Evolutionary conservation across 371 early-diverging fungal genomes (phyloP).

Genomic region (Mucor piriformis): DNA sequence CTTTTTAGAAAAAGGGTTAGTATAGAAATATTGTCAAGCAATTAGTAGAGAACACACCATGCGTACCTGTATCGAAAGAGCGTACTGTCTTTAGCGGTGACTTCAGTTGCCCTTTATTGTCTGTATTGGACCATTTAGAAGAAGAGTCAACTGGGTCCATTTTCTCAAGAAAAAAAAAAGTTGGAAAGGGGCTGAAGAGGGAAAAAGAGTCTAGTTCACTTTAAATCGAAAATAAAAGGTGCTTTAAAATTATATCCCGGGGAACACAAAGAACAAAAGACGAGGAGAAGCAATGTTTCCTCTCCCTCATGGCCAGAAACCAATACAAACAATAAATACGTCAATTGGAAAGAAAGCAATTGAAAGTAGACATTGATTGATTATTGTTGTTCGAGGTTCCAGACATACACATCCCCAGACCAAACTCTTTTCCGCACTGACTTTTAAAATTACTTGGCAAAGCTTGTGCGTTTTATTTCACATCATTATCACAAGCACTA

Average conservation of each 20-base stretch:
- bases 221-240: not conserved
- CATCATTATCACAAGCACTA: conserved; percentile 56
- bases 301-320: no score
- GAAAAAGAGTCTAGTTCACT: not conserved
- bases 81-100: conserved; percentile 9
- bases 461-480: conserved; percentile 22
- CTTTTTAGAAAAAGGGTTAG: conserved; percentile 1
- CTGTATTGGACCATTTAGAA: not conserved
- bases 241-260: not conserved
- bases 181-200: not conserved
- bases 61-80: conserved; percentile 25
- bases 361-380: no score
- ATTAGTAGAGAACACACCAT: not conserved
- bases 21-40: not conserved
- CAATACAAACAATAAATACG: no score
- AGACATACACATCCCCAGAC: no score
- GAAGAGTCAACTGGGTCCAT: not conserved
- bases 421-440: no score
- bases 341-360: no score
- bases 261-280: not conserved
- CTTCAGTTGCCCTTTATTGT: not conserved
- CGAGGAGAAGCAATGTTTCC: no score
- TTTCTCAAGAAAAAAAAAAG: not conserved
- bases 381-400: no score
- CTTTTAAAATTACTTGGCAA: no score